These are phyloP conservation scores for Selaginella tamariscina DNA, from an alignment of 75 land plant species.

Conservation along the genomic window DNA sequence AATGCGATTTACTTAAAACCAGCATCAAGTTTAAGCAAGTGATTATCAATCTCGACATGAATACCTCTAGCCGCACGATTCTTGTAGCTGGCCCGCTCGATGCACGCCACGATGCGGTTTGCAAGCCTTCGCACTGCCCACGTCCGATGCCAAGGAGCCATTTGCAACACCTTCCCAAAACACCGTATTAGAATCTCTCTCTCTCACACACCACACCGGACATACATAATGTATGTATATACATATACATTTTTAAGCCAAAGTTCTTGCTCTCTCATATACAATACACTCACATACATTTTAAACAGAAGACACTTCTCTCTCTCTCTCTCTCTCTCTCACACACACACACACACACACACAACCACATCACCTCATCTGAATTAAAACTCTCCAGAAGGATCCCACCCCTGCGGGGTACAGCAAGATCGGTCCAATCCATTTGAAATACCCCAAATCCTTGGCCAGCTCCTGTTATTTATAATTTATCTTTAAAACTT, in stretches of 20 bases:
- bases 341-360: too few relatives aligned
- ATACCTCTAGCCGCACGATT: slow-evolving; percentile 30
- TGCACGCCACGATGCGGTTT: slow-evolving; percentile 21
- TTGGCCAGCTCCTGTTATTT: slow-evolving; percentile 36
- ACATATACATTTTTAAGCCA: too few relatives aligned
- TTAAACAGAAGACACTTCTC: too few relatives aligned
- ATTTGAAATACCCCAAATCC: slow-evolving; percentile 31
- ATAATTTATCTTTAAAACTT: too few relatives aligned
- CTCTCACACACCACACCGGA: too few relatives aligned
- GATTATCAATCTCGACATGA: too few relatives aligned
- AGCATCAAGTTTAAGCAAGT: too few relatives aligned
- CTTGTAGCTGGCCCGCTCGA: slow-evolving; percentile 28
- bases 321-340: too few relatives aligned
- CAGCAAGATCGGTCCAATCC: slow-evolving; percentile 43
- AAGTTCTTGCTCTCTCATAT: too few relatives aligned
- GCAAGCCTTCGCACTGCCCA: slow-evolving; percentile 33
- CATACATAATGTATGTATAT: too few relatives aligned
- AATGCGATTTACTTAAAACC: too few relatives aligned
- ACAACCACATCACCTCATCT: slow-evolving; percentile 32
- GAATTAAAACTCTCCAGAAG: slow-evolving; percentile 35
- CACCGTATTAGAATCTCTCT: neutral
- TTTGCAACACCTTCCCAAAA: slow-evolving; percentile 20
- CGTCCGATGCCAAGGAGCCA: slow-evolving; percentile 33
- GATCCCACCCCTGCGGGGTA: slow-evolving; percentile 36
- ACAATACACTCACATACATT: too few relatives aligned